Evolutionary conservation across 306 rosid genomes (phyloP).

Genomic region (Hippophae gyantsensis): DNA sequence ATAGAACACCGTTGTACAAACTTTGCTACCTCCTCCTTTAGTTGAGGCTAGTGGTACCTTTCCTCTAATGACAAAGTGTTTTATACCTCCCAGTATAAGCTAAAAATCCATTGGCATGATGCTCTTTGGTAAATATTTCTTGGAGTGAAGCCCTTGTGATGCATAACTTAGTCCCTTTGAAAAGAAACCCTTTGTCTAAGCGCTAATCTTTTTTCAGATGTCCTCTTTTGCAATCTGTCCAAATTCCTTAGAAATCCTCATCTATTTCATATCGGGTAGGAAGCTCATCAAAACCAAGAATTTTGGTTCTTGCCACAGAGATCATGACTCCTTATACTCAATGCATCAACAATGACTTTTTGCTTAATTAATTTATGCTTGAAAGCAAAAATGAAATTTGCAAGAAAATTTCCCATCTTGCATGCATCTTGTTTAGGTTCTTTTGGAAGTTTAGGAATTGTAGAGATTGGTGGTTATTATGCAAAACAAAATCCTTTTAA

Average conservation of each 20-base stretch:
- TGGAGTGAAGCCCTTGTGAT: too few relatives aligned
- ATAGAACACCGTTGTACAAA: background rate
- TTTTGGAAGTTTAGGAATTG: background rate
- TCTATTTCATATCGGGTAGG: too few relatives aligned
- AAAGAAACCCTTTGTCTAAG: too few relatives aligned
- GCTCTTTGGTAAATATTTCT: too few relatives aligned
- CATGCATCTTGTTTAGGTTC: background rate
- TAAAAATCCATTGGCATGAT: background rate
- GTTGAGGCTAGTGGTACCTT: background rate
- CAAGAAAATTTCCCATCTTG: background rate
- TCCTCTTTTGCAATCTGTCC: background rate
- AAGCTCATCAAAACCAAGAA: too few relatives aligned
- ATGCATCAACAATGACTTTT: background rate
- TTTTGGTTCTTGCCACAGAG: background rate
- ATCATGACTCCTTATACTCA: too few relatives aligned
- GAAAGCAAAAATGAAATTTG: background rate
- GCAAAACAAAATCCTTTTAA: background rate
- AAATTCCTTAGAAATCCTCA: too few relatives aligned
- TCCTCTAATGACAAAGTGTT: background rate
- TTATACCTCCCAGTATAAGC: background rate
- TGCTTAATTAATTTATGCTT: background rate
- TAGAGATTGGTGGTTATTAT: background rate
- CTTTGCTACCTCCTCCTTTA: background rate
- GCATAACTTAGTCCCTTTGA: background rate
- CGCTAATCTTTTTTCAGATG: too few relatives aligned